These are phyloP conservation scores for Metschnikowia cerradonensis DNA, from an alignment of 805 yeast species.

Conservation along the genomic window DNA sequence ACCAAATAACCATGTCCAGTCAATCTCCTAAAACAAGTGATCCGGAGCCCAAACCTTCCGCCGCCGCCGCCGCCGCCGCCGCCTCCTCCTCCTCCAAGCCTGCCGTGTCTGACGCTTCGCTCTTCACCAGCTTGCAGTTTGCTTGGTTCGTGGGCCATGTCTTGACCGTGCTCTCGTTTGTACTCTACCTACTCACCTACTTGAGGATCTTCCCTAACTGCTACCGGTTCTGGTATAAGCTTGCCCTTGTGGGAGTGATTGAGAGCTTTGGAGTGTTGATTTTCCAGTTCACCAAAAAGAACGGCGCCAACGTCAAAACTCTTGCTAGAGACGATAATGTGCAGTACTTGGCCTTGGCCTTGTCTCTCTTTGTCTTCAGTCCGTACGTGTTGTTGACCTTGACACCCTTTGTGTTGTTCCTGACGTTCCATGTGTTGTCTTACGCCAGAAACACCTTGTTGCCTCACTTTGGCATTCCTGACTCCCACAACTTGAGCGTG, in stretches of 20 bases:
- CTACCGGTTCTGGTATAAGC: constrained; percentile 47
- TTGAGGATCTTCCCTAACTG: constrained; percentile 23
- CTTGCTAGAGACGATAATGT: constrained; percentile 55
- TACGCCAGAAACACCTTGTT: constrained; percentile 63
- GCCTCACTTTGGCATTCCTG: constrained; percentile 50
- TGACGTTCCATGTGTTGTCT: constrained; percentile 76
- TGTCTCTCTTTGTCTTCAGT: constrained; percentile 50
- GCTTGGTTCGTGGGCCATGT: constrained; percentile 64
- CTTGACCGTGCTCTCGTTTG: constrained; percentile 29
- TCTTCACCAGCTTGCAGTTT: constrained; percentile 52
- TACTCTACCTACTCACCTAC: constrained; percentile 33
- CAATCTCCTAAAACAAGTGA: neutral
- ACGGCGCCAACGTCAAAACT: constrained; percentile 20
- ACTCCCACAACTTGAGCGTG: constrained; percentile 29
- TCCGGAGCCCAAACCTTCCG: neutral
- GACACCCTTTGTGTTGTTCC: constrained; percentile 71
- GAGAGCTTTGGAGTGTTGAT: constrained; percentile 74
- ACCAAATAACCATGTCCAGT: neutral
- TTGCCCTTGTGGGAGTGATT: constrained; percentile 59
- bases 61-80: neutral
- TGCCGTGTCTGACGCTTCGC: neutral
- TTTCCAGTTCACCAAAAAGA: constrained; percentile 46
- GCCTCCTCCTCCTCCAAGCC: neutral
- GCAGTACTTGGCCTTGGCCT: constrained; percentile 60
- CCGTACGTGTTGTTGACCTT: constrained; percentile 59